Evolutionary conservation across 2,329 filamentous ascomycete genomes (phyloP), one percentile per base, ranked within the genome.

Genomic region (Paraconiothyrium brasiliense): DNA sequence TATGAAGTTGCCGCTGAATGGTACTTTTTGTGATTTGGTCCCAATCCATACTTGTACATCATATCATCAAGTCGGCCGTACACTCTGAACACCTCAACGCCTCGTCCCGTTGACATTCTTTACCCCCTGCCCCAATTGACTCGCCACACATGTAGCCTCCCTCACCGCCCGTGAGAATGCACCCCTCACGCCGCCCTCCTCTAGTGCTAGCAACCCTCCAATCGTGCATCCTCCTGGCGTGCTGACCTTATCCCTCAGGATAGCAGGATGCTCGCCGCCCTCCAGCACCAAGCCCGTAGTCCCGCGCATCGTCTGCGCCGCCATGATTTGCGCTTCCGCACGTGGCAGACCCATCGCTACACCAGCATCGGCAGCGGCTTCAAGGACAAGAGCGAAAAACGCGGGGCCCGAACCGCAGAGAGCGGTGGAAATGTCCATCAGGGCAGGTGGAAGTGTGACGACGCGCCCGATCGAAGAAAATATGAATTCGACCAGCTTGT

Each of bases 211-310:
- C 54, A 94, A 77, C 0, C 91, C 92, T 2, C 87, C 89, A 64
- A 93, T 92, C 5, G 90, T 93, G 78, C 90, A 93, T 1, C 92
- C 92, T 5, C 90, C 91, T 0, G 91, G 90, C 1, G 90, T 93
- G 67, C 83, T 88, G n/a, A 93, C 89, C 79, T 91, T 92, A 69
- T 94, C 91, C 55, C 89, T 85, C 56, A 94, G 79, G 24, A 93
- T 79, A 16, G 91, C 90, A 1, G 92, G 92, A 76, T 94, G 91
- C 75, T 93, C 90, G 14, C 90, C 90, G 58, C 79, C 57, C 55
- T 62, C 84, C 58, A 92, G 82, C 11, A 94, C 87, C 69, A 94
- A 73, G 0, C 86, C 87, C 0, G 91, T 89, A 0, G 90, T 88
- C 24, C 92, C 92, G 67, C 87, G 85, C 89, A 93, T 92, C 13